Conservation (phyloP, 768 basidiomycete species). For the Hebeloma cylindrosporum region DNA sequence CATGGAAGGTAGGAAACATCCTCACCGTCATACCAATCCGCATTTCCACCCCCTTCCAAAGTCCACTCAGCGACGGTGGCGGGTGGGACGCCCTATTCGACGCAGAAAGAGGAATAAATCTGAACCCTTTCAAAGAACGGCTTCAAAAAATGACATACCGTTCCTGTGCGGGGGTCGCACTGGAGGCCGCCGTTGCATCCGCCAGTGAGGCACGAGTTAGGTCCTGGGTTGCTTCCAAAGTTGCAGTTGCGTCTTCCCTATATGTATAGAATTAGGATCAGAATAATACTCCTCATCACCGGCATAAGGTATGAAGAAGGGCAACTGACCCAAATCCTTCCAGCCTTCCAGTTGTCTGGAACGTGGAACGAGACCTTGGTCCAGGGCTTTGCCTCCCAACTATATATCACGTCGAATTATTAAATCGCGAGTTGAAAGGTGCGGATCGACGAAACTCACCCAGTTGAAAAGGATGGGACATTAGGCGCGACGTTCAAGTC, state of each 20-base stretch:
- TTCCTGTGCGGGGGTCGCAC: slow-evolving; percentile 50
- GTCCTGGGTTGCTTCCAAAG: slow-evolving; percentile 49
- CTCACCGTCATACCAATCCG: slow-evolving; percentile 62
- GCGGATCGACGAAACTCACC: slow-evolving; percentile 32
- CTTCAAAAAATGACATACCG: slow-evolving; percentile 29
- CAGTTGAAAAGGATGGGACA: slow-evolving; percentile 39
- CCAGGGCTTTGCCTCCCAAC: slow-evolving; percentile 41
- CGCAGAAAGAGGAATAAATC: neutral
- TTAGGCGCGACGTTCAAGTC: slow-evolving; percentile 50
- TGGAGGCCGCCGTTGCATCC: slow-evolving; percentile 65
- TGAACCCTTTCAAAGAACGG: neutral
- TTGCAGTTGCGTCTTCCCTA: slow-evolving; percentile 63
- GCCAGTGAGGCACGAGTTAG: slow-evolving; percentile 57
- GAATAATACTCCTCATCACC: neutral
- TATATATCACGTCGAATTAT: slow-evolving; percentile 9
- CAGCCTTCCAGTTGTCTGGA: slow-evolving; percentile 63
- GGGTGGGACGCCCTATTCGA: slow-evolving; percentile 60
- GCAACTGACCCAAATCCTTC: slow-evolving; percentile 48
- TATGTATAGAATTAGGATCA: slow-evolving; percentile 40
- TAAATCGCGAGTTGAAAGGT: neutral
- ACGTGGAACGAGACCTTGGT: slow-evolving; percentile 47
- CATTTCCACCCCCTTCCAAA: slow-evolving; percentile 36
- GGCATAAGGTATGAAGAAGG: neutral
- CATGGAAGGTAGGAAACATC: no score
- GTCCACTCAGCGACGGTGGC: slow-evolving; percentile 69